Base-by-base conservation (phyloP, 768 basidiomycete genomes). In the Pulveroboletus sp. region DNA sequence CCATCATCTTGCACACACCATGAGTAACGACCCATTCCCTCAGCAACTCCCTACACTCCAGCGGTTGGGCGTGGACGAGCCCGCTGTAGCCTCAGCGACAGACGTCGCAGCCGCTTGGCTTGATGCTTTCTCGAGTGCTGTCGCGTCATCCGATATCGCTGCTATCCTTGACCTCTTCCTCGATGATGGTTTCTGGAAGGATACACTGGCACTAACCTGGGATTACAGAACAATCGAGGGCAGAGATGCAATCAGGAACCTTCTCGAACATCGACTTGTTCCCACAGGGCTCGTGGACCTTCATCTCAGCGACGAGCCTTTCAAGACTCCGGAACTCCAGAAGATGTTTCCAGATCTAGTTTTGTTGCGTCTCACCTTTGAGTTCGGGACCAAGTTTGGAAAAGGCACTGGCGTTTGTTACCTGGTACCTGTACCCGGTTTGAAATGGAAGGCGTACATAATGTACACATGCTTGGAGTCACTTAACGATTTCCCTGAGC, bases 391-490 rank as follows among this genome's bases (percentile, higher is more conserved):
- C 35, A 61, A 69, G 6, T 61, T 73, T 1, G 85, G 82, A 0
- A 60, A 72, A 16, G 79, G 75, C 8, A 75, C 75, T 0, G 85
- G 76, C 1, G 68, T 85, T 12, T 73, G 74, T 16, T 72, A 82
- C 31, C 72, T 87, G 0, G n/a, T n/a, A n/a, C n/a, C n/a, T n/a
- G 50, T 59, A 3, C 69, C 72, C 3, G 57, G 54, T 32, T 61
- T 64, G 12, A 58, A 40, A 6, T 87, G 87, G 86, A 70, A n/a
- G n/a, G n/a, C n/a, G n/a, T n/a, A n/a, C n/a, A n/a, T 70, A 5
- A 54, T 85, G 10, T 82, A 76, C 55, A 87, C 86, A 0, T 75
- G 77, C 45, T 68, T 89, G 20, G 79, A 83, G 20, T 75, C 73
- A 23, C 65, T 87, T 55, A 76, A 80, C 24, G 78, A 69, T 6